A percentile compares a stretch with the other conserved stretches of the same genome.
These are phyloP conservation scores for Scedosporium minutisporum DNA, from an alignment of 2,329 filamentous ascomycete species.

Conservation along the genomic window DNA sequence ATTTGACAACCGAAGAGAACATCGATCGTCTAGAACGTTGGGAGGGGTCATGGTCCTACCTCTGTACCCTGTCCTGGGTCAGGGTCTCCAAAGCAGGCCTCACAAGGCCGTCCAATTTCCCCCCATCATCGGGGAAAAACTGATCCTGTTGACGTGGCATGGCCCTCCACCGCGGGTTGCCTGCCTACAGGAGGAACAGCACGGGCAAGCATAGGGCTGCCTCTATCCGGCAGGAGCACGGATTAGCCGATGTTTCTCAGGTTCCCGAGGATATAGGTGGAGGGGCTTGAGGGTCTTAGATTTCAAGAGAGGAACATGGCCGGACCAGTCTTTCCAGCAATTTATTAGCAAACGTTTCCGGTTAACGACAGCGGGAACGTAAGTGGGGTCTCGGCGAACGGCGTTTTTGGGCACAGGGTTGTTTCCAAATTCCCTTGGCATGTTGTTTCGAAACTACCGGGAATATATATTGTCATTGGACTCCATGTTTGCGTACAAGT, in stretches of 20 bases:
- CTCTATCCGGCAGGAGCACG: background rate
- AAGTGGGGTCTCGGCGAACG: slow-evolving; percentile 4
- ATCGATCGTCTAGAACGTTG: slow-evolving; percentile 58
- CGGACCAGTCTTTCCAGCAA: background rate
- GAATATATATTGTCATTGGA: background rate
- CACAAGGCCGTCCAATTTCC: slow-evolving; percentile 65
- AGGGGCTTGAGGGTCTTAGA: background rate
- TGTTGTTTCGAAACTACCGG: background rate
- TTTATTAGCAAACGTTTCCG: background rate
- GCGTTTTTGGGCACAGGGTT: slow-evolving; percentile 1
- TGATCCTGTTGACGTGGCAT: slow-evolving; percentile 6
- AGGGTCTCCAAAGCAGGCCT: slow-evolving; percentile 58
- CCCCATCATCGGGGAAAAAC: slow-evolving; percentile 35
- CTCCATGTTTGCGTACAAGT: background rate
- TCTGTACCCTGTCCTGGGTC: slow-evolving; percentile 68
- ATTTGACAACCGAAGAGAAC: slow-evolving; percentile 60
- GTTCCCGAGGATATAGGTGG: background rate
- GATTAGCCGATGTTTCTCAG: background rate
- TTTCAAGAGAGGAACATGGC: background rate
- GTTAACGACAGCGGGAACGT: slow-evolving; percentile 5
- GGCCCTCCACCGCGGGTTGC: background rate
- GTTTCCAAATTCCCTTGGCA: background rate
- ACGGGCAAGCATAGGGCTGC: background rate
- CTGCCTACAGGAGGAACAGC: background rate
- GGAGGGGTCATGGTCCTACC: slow-evolving; percentile 75